phyloP scores from a whole-genome alignment of 2,329 filamentous ascomycete species.

The Pseudocercospora fuligena region DNA sequence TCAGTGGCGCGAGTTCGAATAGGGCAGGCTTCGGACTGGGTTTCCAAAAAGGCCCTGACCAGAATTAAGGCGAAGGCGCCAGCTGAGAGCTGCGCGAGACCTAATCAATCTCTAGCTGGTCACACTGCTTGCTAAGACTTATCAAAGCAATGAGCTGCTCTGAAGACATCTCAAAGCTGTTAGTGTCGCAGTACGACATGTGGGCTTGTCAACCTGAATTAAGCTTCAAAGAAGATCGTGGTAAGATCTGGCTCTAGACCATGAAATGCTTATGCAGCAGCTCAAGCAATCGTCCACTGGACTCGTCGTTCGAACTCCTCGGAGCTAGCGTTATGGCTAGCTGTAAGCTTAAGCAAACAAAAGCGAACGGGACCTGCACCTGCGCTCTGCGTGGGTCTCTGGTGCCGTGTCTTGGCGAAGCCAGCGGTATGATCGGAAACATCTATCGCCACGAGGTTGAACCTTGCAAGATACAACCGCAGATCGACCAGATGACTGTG shows the following conservation, averaged over 20 bases:
- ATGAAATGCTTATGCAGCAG: neutral
- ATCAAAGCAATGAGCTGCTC: neutral
- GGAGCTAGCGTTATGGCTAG: neutral
- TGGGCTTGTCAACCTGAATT: neutral
- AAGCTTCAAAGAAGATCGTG: neutral
- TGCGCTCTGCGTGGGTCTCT: neutral
- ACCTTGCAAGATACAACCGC: no score
- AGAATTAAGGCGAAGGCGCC: neutral
- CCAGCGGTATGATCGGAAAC: neutral
- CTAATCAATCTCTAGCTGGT: neutral
- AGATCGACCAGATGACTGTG: no score
- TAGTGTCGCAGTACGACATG: neutral
- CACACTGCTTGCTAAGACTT: neutral
- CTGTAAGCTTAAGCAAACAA: neutral
- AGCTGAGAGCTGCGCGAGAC: neutral
- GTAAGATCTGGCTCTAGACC: neutral
- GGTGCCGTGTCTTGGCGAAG: neutral
- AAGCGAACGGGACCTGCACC: neutral
- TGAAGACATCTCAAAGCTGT: neutral
- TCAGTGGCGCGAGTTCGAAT: constrained; percentile 21
- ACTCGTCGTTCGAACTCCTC: neutral
- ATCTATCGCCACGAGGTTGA: neutral
- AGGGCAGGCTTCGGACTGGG: constrained; percentile 28
- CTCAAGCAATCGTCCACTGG: neutral
- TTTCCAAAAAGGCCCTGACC: constrained; percentile 14